Evolutionary conservation across 768 basidiomycete genomes (phyloP).

Genomic region (Punctularia strigosozonata): DNA sequence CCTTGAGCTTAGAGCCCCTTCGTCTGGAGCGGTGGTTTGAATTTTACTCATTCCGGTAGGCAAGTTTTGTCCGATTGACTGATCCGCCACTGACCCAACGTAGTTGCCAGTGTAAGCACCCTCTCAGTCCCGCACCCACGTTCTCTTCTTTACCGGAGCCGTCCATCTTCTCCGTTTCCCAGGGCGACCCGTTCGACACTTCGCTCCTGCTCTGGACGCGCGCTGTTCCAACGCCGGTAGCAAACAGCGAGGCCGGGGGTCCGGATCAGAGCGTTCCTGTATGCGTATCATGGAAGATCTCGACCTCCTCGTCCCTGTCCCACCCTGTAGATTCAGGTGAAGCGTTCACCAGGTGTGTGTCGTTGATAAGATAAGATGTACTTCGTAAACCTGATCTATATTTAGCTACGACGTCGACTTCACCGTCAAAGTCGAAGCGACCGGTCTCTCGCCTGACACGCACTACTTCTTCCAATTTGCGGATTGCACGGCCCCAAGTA

Average conservation of each 20-base stretch:
- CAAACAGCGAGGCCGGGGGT: constrained; percentile 14
- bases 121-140: constrained; percentile 5
- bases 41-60: constrained; percentile 36
- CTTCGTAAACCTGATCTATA: neutral
- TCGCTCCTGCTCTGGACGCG: constrained; percentile 50
- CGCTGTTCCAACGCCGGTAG: constrained; percentile 24
- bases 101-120: constrained; percentile 36
- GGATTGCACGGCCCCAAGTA: constrained; percentile 36
- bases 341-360: constrained; percentile 34
- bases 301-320: constrained; percentile 21
- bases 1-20: constrained; percentile 23
- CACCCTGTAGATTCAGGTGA: constrained; percentile 30
- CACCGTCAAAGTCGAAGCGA: constrained; percentile 50
- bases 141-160: constrained; percentile 2
- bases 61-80: neutral
- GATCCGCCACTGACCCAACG: neutral
- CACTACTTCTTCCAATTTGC: constrained; percentile 44
- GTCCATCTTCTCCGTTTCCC: constrained; percentile 1
- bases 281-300: constrained; percentile 37
- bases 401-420: constrained; percentile 43
- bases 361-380: neutral
- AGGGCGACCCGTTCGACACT: constrained; percentile 44
- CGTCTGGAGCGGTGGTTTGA: constrained; percentile 37
- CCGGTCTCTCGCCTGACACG: constrained; percentile 34
- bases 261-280: constrained; percentile 40